phyloP scores from a whole-genome alignment of 2,329 filamentous ascomycete species.

The Cladophialophora immunda region DNA sequence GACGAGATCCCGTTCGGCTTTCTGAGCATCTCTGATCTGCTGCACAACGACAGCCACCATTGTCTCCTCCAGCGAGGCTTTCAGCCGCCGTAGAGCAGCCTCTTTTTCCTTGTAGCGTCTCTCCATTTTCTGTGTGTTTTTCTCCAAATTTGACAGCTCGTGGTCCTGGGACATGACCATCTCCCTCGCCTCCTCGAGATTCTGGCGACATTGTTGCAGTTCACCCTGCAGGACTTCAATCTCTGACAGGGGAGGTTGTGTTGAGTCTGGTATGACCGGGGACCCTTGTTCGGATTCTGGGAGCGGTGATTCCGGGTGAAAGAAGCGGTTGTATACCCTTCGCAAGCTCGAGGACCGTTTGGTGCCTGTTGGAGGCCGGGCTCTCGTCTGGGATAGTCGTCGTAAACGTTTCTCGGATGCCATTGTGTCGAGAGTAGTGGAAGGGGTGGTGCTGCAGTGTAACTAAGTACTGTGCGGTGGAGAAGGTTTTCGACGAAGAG shows the following conservation, averaged over 20 bases:
- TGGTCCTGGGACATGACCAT: slow-evolving; percentile 34
- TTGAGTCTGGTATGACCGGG: slow-evolving; percentile 13
- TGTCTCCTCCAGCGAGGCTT: slow-evolving; percentile 35
- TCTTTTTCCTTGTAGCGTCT: slow-evolving; percentile 37
- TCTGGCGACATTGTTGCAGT: slow-evolving; percentile 37
- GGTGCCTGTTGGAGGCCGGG: slow-evolving; percentile 24
- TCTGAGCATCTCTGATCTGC: slow-evolving; percentile 37
- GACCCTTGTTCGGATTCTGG: slow-evolving; percentile 8
- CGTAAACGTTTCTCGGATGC: slow-evolving; percentile 36
- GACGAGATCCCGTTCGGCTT: slow-evolving; percentile 33
- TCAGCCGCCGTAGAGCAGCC: slow-evolving; percentile 30
- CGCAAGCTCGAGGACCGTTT: slow-evolving; percentile 36
- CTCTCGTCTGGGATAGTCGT: slow-evolving; percentile 32
- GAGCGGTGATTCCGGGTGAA: slow-evolving; percentile 23
- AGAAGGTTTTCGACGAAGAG: slow-evolving; percentile 10
- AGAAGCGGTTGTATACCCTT: slow-evolving; percentile 37
- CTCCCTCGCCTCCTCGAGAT: slow-evolving; percentile 34
- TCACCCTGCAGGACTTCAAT: slow-evolving; percentile 30
- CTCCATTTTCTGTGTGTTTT: slow-evolving; percentile 45
- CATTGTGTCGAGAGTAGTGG: slow-evolving; percentile 22
- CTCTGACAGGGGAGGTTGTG: slow-evolving; percentile 9
- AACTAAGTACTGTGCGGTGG: slow-evolving; percentile 19
- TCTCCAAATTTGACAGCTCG: slow-evolving; percentile 32
- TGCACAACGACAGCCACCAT: slow-evolving; percentile 37
- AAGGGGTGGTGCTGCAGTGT: slow-evolving; percentile 12